phyloP scores from a whole-genome alignment of 768 basidiomycete species.

The Leucocoprinus leucothites region DNA sequence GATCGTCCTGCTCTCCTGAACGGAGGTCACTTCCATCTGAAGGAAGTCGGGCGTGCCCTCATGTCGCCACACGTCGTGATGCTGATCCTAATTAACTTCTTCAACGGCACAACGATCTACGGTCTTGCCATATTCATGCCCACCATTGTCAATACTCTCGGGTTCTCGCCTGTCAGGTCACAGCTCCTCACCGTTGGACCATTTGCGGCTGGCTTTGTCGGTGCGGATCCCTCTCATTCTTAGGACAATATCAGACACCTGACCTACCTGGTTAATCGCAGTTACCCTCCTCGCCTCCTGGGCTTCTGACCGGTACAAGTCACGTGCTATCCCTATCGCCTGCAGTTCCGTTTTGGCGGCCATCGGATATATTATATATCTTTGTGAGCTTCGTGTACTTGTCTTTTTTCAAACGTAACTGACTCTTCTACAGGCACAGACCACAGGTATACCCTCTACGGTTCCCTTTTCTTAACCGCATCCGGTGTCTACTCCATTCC shows the following conservation, averaged over 20 bases:
- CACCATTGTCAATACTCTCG: too few species aligned
- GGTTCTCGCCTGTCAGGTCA: too few species aligned
- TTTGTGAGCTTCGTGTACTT: conserved; percentile 22
- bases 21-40: background rate
- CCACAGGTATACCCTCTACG: conserved; percentile 32
- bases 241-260: background rate
- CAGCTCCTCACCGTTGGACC: too few species aligned
- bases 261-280: background rate
- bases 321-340: conserved; percentile 19
- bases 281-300: conserved; percentile 9
- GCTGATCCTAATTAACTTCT: conserved; percentile 7
- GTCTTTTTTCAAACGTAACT: background rate
- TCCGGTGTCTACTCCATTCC: too few species aligned
- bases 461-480: conserved; percentile 42
- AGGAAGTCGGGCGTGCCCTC: conserved; percentile 5
- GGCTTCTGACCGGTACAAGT: conserved; percentile 15
- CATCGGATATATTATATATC: conserved; percentile 37
- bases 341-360: too few species aligned
- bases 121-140: conserved; percentile 13
- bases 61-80: conserved; percentile 13
- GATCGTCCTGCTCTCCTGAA: background rate
- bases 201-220: too few species aligned
- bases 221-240: too few species aligned
- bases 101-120: conserved; percentile 2
- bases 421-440: background rate